Percentiles rank a stretch among this genome's conserved stretches.
Evolutionary conservation across 371 early-diverging fungal species (phyloP).

Genomic region (Lichtheimia ornata): DNA sequence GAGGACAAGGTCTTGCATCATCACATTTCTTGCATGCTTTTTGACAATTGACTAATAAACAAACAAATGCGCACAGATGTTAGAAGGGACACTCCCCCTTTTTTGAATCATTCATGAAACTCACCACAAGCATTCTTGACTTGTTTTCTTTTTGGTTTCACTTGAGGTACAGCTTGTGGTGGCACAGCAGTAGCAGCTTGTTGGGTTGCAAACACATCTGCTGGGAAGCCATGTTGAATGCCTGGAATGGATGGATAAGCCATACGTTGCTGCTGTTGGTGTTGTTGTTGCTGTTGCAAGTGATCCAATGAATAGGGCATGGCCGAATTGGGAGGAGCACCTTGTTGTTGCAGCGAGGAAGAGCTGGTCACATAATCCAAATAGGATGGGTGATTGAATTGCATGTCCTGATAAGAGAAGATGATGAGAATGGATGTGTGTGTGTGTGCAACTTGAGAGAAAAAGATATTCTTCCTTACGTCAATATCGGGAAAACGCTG

Average conservation of each 20-base stretch:
- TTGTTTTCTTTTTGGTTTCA: conserved; percentile 60
- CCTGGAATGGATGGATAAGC: background rate
- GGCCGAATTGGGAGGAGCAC: background rate
- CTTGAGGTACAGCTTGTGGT: conserved; percentile 3
- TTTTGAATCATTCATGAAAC: conserved; percentile 8
- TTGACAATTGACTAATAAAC: conserved; percentile 76
- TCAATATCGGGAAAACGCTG: conserved; percentile 3
- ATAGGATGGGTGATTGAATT: conserved; percentile 15
- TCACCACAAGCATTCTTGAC: conserved; percentile 86
- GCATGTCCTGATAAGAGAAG: conserved; percentile 9
- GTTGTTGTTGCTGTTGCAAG: conserved; percentile 5
- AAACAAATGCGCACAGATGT: background rate
- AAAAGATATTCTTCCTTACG: background rate
- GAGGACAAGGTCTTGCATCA: conserved; percentile 82
- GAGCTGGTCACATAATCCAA: conserved; percentile 11
- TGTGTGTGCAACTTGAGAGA: background rate
- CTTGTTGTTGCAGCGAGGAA: conserved; percentile 1
- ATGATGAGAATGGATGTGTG: background rate
- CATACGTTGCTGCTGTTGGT: conserved; percentile 11
- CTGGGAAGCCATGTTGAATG: conserved; percentile 1
- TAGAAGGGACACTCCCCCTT: background rate
- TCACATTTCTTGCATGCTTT: conserved; percentile 94
- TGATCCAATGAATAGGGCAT: background rate
- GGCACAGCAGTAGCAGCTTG: background rate
- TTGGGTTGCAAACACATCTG: conserved; percentile 2